Percentiles rank a stretch among this genome's conserved stretches.
Evolutionary conservation across 1,284 basidiomycete genomes (phyloP).

Genomic region (Hypsizygus ulmarius): DNA sequence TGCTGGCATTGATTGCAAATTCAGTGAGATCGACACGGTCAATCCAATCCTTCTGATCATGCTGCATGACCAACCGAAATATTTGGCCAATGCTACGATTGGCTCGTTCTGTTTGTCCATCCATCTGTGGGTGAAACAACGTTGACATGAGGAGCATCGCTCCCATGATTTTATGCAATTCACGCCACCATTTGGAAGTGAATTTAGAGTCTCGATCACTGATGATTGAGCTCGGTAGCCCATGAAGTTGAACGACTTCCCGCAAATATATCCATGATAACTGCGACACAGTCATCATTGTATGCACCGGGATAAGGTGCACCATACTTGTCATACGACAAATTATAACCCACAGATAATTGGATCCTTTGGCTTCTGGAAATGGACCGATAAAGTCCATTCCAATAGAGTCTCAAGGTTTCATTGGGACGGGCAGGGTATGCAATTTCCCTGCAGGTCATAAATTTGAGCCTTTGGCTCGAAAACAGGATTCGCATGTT

Average conservation of each 20-base stretch:
- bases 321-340: constrained; percentile 29
- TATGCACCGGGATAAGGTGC: constrained; percentile 26
- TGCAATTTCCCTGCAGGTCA: constrained; percentile 28
- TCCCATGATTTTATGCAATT: constrained; percentile 30
- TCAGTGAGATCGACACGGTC: constrained; percentile 28
- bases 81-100: constrained; percentile 31
- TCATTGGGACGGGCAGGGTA: constrained; percentile 18
- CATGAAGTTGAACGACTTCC: constrained; percentile 32
- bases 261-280: constrained; percentile 26
- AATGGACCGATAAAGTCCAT: constrained; percentile 34
- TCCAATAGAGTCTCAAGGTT: constrained; percentile 27
- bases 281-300: constrained; percentile 23
- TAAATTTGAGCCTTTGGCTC: constrained; percentile 19
- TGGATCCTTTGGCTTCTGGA: constrained; percentile 25
- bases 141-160: constrained; percentile 39
- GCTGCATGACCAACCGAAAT: constrained; percentile 22
- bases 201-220: constrained; percentile 34
- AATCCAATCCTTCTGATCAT: constrained; percentile 34
- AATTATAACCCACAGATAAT: constrained; percentile 29
- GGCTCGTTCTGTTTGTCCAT: constrained; percentile 31
- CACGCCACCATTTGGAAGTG: constrained; percentile 33
- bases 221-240: constrained; percentile 32
- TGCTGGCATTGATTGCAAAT: constrained; percentile 32
- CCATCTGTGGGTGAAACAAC: constrained; percentile 43
- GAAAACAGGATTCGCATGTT: constrained; percentile 29